Evolutionary conservation across 2,329 filamentous ascomycete species (phyloP), one percentile per base, ranked within the genome.

Genomic region (Herpotrichia juniperi): DNA sequence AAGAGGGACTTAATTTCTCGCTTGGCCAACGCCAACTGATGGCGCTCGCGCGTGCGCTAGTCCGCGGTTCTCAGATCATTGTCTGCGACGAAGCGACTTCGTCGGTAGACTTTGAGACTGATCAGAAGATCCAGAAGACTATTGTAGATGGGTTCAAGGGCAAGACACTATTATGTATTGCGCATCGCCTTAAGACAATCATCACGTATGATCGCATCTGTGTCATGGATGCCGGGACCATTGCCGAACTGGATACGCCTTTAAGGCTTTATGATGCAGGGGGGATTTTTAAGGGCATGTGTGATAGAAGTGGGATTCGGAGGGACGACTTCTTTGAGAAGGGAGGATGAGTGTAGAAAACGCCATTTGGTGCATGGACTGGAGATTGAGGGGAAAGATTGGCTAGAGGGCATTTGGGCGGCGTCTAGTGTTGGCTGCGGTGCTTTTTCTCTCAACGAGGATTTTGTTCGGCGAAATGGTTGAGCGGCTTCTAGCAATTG

Each of bases 11-110:
- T 55, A 97, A 97, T 75, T 97, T 96, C 79, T 96, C 91, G 0
- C 87, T 97, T 9, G 93, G 93, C 6, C 93, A 97, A 76, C 86
- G 94, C 2, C 94, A 97, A 74, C 84, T 97, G 43, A 96, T 97
- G 89, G 94, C 94, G 1, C 82, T 99, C 1, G 93, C 93, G 0
- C 87, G 94, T 1, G 94, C 94, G 0, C 84, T 99, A 2, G 93
- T 97, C 4, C 87, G 93, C 31, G 86, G 88, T 37, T 89, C 88
- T 0, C 91, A 89, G 63, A 97, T 97, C 75, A 97, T 97, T 63
- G 88, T 99, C 44, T 97, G 93, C 74, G 94, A 99, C 78, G 94
- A 99, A 75, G 94, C 94, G 1, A 99, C 94, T 0, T 91, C 88
- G 1, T 90, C 86, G 0, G 93, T 97, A 7, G 93, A 97, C 73